A percentile compares a stretch with the other conserved stretches of the same genome.
Conservation (phyloP, 73 alveolate genomes). For the Symbiodinium natans region DNA sequence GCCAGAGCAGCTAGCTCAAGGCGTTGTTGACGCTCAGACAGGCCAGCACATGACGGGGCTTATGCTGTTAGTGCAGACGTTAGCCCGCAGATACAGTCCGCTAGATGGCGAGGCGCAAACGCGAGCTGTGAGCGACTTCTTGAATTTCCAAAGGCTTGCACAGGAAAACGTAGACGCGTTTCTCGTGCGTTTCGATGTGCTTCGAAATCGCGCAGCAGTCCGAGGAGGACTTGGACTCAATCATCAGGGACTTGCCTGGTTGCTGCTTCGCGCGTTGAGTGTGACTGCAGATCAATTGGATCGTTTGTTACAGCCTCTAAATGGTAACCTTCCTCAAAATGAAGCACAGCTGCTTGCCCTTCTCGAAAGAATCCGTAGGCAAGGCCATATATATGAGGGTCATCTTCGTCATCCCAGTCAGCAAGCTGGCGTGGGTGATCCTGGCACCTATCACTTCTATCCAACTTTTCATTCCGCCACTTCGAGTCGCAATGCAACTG, state of each 20-base stretch:
- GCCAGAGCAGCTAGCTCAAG: background rate
- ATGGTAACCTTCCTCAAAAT: background rate
- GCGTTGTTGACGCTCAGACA: background rate
- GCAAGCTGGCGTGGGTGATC: conserved; percentile 19
- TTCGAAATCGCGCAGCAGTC: background rate
- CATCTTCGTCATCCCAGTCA: background rate
- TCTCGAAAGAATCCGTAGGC: background rate
- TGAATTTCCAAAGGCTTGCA: background rate
- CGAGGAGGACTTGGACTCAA: background rate
- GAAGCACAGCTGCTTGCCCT: background rate
- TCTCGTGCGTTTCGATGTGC: conserved; percentile 5
- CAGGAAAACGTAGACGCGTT: background rate
- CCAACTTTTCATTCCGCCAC: background rate
- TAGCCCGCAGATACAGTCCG: background rate
- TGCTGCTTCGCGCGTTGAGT: background rate
- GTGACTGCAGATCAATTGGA: background rate
- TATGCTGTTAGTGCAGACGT: background rate
- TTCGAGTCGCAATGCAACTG: background rate
- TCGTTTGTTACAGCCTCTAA: background rate
- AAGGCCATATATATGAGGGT: background rate
- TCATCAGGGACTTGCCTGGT: background rate
- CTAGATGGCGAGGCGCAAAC: background rate
- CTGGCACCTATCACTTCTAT: background rate
- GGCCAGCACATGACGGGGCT: conserved; percentile 1
- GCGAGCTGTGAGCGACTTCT: background rate